phyloP scores from a whole-genome alignment of 768 basidiomycete species.

The Pisolithus tinctorius region DNA sequence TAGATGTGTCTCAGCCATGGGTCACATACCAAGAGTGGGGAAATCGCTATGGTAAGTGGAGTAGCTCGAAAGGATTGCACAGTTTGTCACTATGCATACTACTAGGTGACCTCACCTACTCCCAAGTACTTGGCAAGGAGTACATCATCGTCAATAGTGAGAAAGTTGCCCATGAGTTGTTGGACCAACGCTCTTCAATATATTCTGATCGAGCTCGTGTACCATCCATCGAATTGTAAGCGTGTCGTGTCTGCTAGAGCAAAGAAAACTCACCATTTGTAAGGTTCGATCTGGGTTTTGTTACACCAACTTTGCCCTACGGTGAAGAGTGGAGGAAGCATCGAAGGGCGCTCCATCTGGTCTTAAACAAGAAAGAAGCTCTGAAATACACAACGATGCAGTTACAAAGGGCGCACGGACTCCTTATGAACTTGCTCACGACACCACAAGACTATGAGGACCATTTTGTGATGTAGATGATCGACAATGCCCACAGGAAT shows the following conservation, averaged over 20 bases:
- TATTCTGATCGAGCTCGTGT: constrained; percentile 26
- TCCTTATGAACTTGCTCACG: too few relatives aligned
- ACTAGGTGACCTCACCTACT: background rate
- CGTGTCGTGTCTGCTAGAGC: background rate
- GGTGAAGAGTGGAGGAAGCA: too few relatives aligned
- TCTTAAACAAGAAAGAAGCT: too few relatives aligned
- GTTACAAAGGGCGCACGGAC: too few relatives aligned
- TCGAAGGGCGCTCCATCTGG: too few relatives aligned
- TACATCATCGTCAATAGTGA: constrained; percentile 20
- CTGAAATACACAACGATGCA: too few relatives aligned
- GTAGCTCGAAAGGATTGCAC: background rate
- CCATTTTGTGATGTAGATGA: too few relatives aligned
- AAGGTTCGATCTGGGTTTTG: too few relatives aligned
- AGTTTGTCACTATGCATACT: background rate
- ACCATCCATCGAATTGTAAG: background rate
- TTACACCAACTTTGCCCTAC: too few relatives aligned
- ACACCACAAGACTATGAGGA: too few relatives aligned
- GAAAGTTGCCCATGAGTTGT: constrained; percentile 18
- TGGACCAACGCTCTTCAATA: constrained; percentile 21
- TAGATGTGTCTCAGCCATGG: constrained; percentile 10
- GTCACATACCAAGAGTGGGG: constrained; percentile 5
- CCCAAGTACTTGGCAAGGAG: background rate
- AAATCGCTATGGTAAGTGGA: background rate
- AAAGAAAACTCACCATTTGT: too few relatives aligned
- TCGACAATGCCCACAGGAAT: too few relatives aligned